Evolutionary conservation across 352 stramenopile genomes (phyloP), one percentile per base, ranked within the genome.

Genomic region (Phytophthora citrophthora): DNA sequence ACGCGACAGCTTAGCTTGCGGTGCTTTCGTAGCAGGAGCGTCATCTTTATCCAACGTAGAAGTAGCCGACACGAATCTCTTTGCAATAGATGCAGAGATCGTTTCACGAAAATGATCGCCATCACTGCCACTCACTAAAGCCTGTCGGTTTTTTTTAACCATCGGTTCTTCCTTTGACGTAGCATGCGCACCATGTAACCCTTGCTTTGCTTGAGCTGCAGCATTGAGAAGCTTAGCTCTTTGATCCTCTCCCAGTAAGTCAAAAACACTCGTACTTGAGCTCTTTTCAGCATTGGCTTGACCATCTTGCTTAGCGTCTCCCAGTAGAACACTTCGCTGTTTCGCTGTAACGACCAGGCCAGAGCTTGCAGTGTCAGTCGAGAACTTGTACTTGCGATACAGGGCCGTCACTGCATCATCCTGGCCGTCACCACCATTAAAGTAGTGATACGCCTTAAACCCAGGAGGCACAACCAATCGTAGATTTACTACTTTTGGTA

Each of bases 11-110:
- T 90, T 88, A 9, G 34, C 31, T 34, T 36, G 54, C 16, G 39
- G 8, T 7, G 61, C 54, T 13, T 50, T 23, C 23, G 5, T 15
- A 20, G 0, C n/a, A 52, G 16, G 18, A 36, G 12, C 15, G 16
- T 58, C 26, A 12, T 2, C 62, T 45, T 29, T 54, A 11, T 70
- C 41, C 8, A 40, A 34, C 2, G 61, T 55, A 1, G 61, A 63
- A 15, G 54, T 71, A n/a, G 82, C 82, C 0, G 81, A 81, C 8
- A 90, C 70, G 27, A 96, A 96, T 24, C 88, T 76, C 65, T 93
- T 94, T 4, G 86, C 77, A 60, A 96, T 94, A 9, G 85, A 91
- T 1, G 86, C 86, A 45, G 86, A 79, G 38, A 95, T 93, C 38
- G 79, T 91, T 18, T 84, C 84, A 43, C 81, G 81, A 61, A 95